A percentile compares a stretch with the other conserved stretches of the same genome.
phyloP scores from a whole-genome alignment of 176 grass and related monocot species.

The Oropetium thomaeum region DNA sequence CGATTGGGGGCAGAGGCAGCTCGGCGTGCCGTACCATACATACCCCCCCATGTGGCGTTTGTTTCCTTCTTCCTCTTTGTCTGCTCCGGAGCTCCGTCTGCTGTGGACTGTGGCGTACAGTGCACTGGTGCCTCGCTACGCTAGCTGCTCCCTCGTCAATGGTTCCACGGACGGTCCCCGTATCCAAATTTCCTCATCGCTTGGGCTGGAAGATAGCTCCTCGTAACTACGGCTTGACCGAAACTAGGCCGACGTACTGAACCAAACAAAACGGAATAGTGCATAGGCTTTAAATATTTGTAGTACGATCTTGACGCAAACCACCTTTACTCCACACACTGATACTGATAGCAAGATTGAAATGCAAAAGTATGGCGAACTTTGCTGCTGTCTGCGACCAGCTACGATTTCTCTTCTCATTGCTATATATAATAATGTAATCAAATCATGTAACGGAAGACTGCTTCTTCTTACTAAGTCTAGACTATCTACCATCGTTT shows the following conservation, averaged over 20 bases:
- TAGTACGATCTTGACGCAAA: background rate
- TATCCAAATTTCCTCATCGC: slow-evolving; percentile 12
- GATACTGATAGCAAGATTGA: background rate
- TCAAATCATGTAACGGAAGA: slow-evolving; percentile 15
- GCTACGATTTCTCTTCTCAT: slow-evolving; percentile 11
- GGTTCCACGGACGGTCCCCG: background rate
- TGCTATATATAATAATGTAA: slow-evolving; percentile 13
- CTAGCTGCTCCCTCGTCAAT: background rate
- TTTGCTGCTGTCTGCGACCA: background rate
- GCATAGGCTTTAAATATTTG: background rate
- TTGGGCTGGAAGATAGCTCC: slow-evolving; percentile 32
- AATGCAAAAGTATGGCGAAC: background rate
- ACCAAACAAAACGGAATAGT: background rate
- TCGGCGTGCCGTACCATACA: background rate
- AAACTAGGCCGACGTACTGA: background rate
- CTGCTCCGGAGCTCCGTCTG: too few species aligned
- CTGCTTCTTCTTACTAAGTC: too few species aligned
- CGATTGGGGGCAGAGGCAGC: background rate
- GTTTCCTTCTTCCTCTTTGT: slow-evolving; percentile 10
- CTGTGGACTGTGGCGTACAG: too few species aligned
- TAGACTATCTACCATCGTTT: slow-evolving; percentile 22
- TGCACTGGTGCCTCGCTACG: background rate
- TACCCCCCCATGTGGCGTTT: slow-evolving; percentile 16
- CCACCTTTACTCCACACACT: too few species aligned
- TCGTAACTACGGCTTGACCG: background rate